Conservation (phyloP, 2,329 filamentous ascomycete genomes). For the Sporothrix pallida region DNA sequence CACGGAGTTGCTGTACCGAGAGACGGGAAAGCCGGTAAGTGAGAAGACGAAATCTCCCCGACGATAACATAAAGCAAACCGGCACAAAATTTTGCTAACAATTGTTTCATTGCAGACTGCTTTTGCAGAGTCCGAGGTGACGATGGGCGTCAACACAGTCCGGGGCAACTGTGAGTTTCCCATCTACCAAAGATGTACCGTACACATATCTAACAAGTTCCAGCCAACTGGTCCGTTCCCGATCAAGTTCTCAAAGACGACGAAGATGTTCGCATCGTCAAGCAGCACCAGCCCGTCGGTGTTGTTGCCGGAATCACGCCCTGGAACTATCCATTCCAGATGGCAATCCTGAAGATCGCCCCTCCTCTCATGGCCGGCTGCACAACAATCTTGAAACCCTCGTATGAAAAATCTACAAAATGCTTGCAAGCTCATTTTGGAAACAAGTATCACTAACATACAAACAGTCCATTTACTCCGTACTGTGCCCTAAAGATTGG, state of each 20-base stretch:
- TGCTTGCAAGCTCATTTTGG: not conserved
- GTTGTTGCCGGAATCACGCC: slow-evolving; percentile 18
- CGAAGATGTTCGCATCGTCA: slow-evolving; percentile 34
- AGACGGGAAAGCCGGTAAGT: not conserved
- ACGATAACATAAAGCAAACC: not conserved
- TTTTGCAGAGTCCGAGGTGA: not conserved
- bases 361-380: slow-evolving; percentile 21
- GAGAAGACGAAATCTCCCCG: not conserved
- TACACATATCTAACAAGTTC: not conserved
- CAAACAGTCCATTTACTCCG: not conserved
- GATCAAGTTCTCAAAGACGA: not conserved
- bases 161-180: not conserved
- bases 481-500: slow-evolving; percentile 2
- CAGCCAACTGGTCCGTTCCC: not conserved
- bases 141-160: not conserved
- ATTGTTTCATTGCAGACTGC: not conserved
- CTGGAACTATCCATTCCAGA: slow-evolving; percentile 25
- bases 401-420: not conserved
- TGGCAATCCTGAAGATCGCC: slow-evolving; percentile 19
- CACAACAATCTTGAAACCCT: slow-evolving; percentile 8
- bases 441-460: not conserved
- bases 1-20: not conserved
- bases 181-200: not conserved
- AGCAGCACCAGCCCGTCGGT: slow-evolving; percentile 7
- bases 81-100: not conserved